Percentiles rank a stretch among this genome's conserved stretches.
Conservation (phyloP, 1,139 yeast genomes). For the Candida glucosophila region DNA sequence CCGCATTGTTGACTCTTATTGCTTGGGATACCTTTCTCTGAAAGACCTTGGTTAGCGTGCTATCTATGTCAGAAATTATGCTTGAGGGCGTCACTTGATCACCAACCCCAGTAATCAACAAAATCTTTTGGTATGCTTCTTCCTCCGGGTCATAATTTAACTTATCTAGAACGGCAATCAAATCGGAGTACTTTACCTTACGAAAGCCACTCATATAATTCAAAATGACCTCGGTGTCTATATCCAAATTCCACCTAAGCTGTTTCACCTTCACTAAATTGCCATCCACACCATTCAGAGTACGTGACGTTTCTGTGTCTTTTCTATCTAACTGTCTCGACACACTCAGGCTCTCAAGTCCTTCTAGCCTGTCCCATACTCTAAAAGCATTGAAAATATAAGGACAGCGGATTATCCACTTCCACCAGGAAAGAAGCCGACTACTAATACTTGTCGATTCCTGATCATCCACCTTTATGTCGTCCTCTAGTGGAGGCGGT, state of each 20-base stretch:
- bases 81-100: constrained; percentile 49
- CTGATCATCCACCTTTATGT: constrained; percentile 7
- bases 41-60: constrained; percentile 17
- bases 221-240: constrained; percentile 46
- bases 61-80: constrained; percentile 17
- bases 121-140: constrained; percentile 31
- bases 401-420: no score
- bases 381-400: constrained; percentile 47
- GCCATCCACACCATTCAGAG: neutral
- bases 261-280: constrained; percentile 46
- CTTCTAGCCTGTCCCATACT: constrained; percentile 53
- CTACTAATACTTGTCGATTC: constrained; percentile 4
- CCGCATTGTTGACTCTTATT: constrained; percentile 43
- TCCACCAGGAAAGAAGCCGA: constrained; percentile 21
- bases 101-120: constrained; percentile 48
- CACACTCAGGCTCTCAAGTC: constrained; percentile 52
- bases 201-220: constrained; percentile 43
- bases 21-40: constrained; percentile 22
- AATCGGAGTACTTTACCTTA: constrained; percentile 34
- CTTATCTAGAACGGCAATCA: constrained; percentile 28
- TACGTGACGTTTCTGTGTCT: neutral
- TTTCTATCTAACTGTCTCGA: constrained; percentile 35
- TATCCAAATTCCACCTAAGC: constrained; percentile 65
- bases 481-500: constrained; percentile 43
- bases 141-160: constrained; percentile 28